A percentile compares a stretch with the other conserved stretches of the same genome.
These are phyloP conservation scores for Chlorella sorokiniana DNA, from an alignment of 139 green algal genomes.

Conservation along the genomic window DNA sequence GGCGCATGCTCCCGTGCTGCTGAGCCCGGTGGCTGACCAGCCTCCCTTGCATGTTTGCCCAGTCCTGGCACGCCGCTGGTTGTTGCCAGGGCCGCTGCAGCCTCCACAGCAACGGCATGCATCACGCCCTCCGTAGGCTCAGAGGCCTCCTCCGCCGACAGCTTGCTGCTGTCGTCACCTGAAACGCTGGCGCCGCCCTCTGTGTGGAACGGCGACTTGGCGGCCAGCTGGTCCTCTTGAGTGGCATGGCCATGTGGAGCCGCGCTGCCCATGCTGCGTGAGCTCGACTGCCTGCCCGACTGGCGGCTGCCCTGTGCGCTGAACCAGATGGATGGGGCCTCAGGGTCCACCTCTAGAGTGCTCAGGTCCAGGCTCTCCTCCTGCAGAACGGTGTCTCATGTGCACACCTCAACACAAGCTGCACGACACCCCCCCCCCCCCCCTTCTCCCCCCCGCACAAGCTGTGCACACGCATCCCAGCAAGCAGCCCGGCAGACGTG, in stretches of 20 bases:
- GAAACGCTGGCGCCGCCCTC: background rate
- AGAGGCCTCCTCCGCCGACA: background rate
- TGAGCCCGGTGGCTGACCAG: background rate
- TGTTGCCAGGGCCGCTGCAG: background rate
- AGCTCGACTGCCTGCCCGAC: background rate
- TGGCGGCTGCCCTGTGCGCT: background rate
- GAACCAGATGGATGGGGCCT: conserved; percentile 36
- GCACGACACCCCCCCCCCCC: background rate
- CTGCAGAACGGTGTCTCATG: conserved; percentile 1
- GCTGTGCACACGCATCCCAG: background rate
- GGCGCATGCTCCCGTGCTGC: background rate
- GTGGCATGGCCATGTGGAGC: no score
- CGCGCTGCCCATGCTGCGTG: background rate
- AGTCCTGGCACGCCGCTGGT: background rate
- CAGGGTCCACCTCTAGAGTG: conserved; percentile 4
- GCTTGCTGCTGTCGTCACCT: background rate
- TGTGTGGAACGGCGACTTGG: background rate
- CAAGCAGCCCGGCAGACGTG: no score
- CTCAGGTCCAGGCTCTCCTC: conserved; percentile 28
- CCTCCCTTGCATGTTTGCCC: no score
- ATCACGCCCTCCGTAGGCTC: background rate
- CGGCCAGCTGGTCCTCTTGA: background rate
- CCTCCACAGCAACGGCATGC: conserved; percentile 6
- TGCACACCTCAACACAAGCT: no score
- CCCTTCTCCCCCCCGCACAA: background rate